These are phyloP conservation scores for Chlamydomonas eustigma DNA, from an alignment of 139 green algal genomes.

Conservation along the genomic window DNA sequence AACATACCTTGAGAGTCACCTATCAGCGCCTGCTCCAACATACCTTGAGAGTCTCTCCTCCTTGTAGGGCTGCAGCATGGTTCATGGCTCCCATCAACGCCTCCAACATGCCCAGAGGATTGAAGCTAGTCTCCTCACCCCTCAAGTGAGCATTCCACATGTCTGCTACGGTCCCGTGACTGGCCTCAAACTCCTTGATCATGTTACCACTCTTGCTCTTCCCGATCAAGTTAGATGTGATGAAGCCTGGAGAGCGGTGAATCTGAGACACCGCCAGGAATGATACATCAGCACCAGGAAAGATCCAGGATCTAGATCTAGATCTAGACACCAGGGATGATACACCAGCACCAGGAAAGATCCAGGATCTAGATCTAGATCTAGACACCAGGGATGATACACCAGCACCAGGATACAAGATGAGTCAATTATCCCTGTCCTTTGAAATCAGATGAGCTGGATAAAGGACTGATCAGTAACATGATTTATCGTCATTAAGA, in stretches of 20 bases:
- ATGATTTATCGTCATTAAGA: too few species aligned
- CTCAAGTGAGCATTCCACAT: not conserved
- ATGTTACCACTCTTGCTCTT: not conserved
- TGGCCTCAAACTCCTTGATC: constrained; percentile 4
- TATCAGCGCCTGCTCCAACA: not conserved
- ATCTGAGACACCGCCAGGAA: too few species aligned
- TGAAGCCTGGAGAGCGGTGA: not conserved
- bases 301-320: too few species aligned
- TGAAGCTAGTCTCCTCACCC: not conserved
- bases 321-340: too few species aligned
- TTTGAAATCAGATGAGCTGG: too few species aligned
- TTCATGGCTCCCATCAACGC: not conserved
- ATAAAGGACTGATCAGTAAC: too few species aligned
- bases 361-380: too few species aligned
- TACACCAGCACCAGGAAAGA: too few species aligned
- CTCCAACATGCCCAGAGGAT: not conserved
- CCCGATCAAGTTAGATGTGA: not conserved
- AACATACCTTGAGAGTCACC: not conserved
- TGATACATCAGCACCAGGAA: too few species aligned
- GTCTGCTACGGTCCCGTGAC: not conserved
- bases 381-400: too few species aligned
- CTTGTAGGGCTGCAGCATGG: not conserved
- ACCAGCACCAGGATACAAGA: too few species aligned
- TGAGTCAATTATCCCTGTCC: too few species aligned
- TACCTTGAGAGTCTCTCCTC: not conserved